Base-by-base conservation (phyloP, 768 basidiomycete species). In the Pleurotus sapidus region DNA sequence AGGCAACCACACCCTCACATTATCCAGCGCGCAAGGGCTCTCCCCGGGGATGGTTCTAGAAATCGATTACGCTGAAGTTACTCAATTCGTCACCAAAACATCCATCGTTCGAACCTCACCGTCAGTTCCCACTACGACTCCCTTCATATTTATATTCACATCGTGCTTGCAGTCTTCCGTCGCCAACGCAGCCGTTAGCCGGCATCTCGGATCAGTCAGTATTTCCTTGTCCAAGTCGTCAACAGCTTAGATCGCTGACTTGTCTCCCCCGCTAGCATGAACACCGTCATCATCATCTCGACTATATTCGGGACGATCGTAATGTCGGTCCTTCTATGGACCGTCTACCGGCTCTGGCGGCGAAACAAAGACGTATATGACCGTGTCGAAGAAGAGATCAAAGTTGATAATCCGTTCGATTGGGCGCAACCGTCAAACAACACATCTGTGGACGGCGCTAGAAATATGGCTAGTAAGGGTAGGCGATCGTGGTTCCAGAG, bases 1-100 rank as follows among this genome's bases (percentile, higher is more conserved):
- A 8, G 65, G 62, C 2, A 60, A 61, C 42, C 69, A 77, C 57
- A 68, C 67, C 23, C 43, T 77, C 7, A 57, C 61, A 5, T 49
- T 77, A 27, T 68, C 65, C n/a, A 77, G 74, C 48, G 9, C 37
- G 40, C 50, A 54, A 20, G 17, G 12, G 14, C 51, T n/a, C n/a
- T n/a, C 23, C n/a, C 12, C 37, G 6, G 51, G 38, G 18, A 11
- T 54, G 20, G 17, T 54, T 42, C 9, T 54, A 37, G 51, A 54
- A n/a, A 25, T 54, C 24, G 51, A 54, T 54, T 54, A 54, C 27
- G 51, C 51, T 15, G 51, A 54, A 54, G 39, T 54, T 25, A 37
- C 24, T 24, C 51, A 24, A 15, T 54, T 54, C n/a, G 42, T 54
- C 51, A 18, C 42, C 20, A 45, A 45, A n/a, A 45, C 20, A n/a